These are phyloP conservation scores for Colletotrichum cereale DNA, from an alignment of 2,329 filamentous ascomycete species.

Conservation along the genomic window DNA sequence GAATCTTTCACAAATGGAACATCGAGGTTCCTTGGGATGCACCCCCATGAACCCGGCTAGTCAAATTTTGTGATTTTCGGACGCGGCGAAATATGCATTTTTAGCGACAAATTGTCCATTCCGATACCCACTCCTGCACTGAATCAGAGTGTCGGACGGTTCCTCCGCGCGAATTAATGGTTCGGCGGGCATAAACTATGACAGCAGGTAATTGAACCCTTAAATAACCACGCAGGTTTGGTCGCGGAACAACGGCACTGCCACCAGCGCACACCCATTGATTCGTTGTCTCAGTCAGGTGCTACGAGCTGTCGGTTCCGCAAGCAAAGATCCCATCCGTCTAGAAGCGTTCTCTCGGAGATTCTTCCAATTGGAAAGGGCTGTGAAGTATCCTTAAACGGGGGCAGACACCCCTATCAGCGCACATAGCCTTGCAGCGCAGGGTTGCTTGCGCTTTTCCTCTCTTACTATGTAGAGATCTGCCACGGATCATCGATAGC, in stretches of 20 bases:
- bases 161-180: background rate
- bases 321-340: background rate
- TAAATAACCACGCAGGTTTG: background rate
- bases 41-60: background rate
- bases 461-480: background rate
- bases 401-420: conserved; percentile 1
- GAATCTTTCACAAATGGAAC: background rate
- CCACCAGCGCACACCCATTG: background rate
- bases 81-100: conserved; percentile 6
- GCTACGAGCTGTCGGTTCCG: background rate
- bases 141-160: background rate
- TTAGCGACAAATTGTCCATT: conserved; percentile 8
- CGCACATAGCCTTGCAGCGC: no score
- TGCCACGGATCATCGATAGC: background rate
- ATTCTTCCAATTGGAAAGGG: background rate
- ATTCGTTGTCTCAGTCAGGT: background rate
- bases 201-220: background rate
- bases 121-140: background rate
- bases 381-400: background rate
- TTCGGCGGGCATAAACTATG: conserved; percentile 3
- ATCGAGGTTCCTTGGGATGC: background rate
- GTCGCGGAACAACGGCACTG: background rate
- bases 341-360: background rate
- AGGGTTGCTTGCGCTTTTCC: background rate
- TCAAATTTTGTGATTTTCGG: background rate